phyloP scores from a whole-genome alignment of 768 basidiomycete species.

The Lyophyllum atratum region DNA sequence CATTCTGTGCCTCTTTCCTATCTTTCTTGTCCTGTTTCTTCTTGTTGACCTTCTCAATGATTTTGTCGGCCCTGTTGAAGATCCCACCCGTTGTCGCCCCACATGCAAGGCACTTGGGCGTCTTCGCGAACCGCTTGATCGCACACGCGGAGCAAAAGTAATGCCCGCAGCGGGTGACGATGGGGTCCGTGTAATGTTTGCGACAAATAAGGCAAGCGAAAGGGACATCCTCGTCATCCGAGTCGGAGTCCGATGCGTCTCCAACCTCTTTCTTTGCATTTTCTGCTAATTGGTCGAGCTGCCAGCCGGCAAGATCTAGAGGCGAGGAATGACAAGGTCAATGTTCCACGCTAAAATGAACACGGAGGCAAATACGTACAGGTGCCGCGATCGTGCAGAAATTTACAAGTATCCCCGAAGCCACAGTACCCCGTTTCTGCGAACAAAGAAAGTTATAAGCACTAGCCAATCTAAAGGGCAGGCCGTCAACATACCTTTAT shows the following conservation, averaged over 20 bases:
- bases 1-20: conserved; percentile 47
- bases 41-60: conserved; percentile 85
- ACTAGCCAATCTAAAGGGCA: neutral
- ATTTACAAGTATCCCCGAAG: conserved; percentile 99
- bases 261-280: conserved; percentile 64
- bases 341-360: conserved; percentile 2
- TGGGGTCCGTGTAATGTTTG: conserved; percentile 91
- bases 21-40: conserved; percentile 61
- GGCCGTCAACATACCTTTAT: conserved; percentile 74
- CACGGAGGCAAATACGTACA: conserved; percentile 52
- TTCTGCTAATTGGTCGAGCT: conserved; percentile 91
- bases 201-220: conserved; percentile 99
- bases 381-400: conserved; percentile 96
- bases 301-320: conserved; percentile 96
- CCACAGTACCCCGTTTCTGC: conserved; percentile 98
- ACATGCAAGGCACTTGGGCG: conserved; percentile 94
- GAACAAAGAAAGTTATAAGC: conserved; percentile 9
- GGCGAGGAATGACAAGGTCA: conserved; percentile 14
- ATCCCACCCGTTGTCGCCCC: conserved; percentile 92
- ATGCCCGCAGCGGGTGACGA: conserved; percentile 95
- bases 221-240: conserved; percentile 86
- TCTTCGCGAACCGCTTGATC: conserved; percentile 91
- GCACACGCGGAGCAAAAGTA: conserved; percentile 96
- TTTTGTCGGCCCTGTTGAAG: conserved; percentile 94
- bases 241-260: conserved; percentile 66